phyloP scores from a whole-genome alignment of 495 filamentous ascomycete species.

The Saxispiralis lemnorum region DNA sequence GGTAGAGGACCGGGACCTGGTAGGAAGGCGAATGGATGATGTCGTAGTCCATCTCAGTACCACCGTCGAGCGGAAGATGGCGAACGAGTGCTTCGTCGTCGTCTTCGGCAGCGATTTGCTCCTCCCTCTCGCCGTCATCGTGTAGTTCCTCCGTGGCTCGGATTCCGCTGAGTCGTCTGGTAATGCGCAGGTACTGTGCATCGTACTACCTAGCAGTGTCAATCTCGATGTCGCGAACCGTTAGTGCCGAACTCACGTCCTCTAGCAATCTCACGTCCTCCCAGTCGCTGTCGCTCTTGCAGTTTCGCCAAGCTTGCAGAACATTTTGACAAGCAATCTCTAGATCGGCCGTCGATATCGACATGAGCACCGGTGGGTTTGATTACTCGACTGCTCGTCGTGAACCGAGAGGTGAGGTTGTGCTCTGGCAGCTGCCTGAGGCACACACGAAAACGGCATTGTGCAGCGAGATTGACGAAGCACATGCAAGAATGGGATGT shows the following conservation, averaged over 20 bases:
- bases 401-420: too few relatives aligned
- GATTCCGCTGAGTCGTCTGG: background rate
- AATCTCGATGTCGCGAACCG: background rate
- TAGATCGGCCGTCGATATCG: too few relatives aligned
- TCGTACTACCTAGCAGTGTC: background rate
- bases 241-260: background rate
- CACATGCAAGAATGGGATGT: too few relatives aligned
- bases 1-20: constrained; percentile 41
- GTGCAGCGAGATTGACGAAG: too few relatives aligned
- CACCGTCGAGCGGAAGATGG: background rate
- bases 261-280: background rate
- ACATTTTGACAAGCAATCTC: too few relatives aligned
- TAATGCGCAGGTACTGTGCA: background rate
- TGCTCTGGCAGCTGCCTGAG: too few relatives aligned
- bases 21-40: constrained; percentile 41
- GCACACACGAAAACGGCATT: too few relatives aligned
- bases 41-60: constrained; percentile 28
- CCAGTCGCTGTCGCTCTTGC: background rate
- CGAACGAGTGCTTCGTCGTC: constrained; percentile 1
- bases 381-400: too few relatives aligned
- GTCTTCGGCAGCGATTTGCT: constrained; percentile 1
- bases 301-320: too few relatives aligned
- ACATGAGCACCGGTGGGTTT: too few relatives aligned
- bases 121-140: background rate
- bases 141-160: background rate